These are phyloP conservation scores for Mycena capillaripes DNA, from an alignment of 768 basidiomycete genomes.

Conservation along the genomic window DNA sequence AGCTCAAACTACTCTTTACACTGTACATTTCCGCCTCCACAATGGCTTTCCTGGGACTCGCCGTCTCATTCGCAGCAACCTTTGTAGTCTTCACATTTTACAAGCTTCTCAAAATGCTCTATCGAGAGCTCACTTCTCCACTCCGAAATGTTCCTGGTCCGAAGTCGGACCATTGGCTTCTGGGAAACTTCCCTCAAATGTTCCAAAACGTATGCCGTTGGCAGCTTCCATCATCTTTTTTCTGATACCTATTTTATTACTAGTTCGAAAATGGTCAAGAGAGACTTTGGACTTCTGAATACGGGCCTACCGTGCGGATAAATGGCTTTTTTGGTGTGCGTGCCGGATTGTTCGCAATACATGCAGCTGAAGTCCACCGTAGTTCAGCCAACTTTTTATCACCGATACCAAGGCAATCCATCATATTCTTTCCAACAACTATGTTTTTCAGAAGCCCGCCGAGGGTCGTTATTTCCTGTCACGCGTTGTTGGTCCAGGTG, in stretches of 20 bases:
- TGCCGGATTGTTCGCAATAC: neutral
- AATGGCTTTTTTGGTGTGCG: constrained; percentile 52
- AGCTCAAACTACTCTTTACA: too few species aligned
- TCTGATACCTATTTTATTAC: constrained; percentile 19
- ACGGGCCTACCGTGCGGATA: too few species aligned
- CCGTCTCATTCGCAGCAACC: neutral
- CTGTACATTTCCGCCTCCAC: too few species aligned
- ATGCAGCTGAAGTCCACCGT: neutral
- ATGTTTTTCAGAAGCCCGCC: constrained; percentile 59
- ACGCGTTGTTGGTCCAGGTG: constrained; percentile 43
- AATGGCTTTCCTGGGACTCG: too few species aligned
- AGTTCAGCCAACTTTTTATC: constrained; percentile 55
- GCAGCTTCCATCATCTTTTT: neutral
- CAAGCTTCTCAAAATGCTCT: too few species aligned
- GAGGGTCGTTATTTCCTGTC: constrained; percentile 40
- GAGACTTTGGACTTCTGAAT: constrained; percentile 62
- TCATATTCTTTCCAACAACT: too few species aligned
- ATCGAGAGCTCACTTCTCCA: too few species aligned
- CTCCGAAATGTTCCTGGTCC: constrained; percentile 47
- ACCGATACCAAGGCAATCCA: too few species aligned
- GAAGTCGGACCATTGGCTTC: constrained; percentile 44
- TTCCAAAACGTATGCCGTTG: constrained; percentile 36
- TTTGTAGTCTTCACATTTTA: too few species aligned
- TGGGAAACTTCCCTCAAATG: constrained; percentile 47
- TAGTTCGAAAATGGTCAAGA: constrained; percentile 42